Conservation (phyloP, 2,329 filamentous ascomycete genomes). For the Rhynchosporium secalis region DNA sequence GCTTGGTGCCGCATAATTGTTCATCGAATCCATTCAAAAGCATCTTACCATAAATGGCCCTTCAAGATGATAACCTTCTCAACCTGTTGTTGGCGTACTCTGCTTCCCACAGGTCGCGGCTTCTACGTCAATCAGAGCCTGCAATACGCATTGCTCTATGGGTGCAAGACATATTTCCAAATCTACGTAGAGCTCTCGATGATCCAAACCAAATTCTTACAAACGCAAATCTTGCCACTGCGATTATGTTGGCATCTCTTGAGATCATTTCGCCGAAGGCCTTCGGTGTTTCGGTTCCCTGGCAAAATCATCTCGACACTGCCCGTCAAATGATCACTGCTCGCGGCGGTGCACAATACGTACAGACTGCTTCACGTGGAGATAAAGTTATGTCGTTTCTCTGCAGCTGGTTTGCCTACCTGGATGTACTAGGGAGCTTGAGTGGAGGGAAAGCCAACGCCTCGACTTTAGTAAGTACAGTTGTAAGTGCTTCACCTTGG, state of each 20-base stretch:
- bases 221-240: constrained; percentile 73
- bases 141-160: constrained; percentile 75
- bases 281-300: constrained; percentile 77
- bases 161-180: constrained; percentile 77
- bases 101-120: constrained; percentile 76
- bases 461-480: constrained; percentile 26
- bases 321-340: constrained; percentile 74
- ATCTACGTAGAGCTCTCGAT: constrained; percentile 65
- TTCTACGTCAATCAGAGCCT: constrained; percentile 73
- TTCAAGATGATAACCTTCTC: constrained; percentile 69
- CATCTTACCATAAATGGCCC: constrained; percentile 60
- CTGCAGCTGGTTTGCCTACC: constrained; percentile 79
- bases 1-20: constrained; percentile 51
- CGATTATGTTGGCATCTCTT: constrained; percentile 81
- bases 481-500: background rate
- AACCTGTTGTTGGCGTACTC: constrained; percentile 79
- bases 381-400: constrained; percentile 71
- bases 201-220: constrained; percentile 63
- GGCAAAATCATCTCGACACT: constrained; percentile 76
- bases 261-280: constrained; percentile 82
- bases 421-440: constrained; percentile 76
- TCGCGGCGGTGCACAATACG: constrained; percentile 58
- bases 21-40: constrained; percentile 55
- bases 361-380: constrained; percentile 47
- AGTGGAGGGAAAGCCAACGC: constrained; percentile 51